Conservation (phyloP, 257 asterid species). For the Solanum sitiens region DNA sequence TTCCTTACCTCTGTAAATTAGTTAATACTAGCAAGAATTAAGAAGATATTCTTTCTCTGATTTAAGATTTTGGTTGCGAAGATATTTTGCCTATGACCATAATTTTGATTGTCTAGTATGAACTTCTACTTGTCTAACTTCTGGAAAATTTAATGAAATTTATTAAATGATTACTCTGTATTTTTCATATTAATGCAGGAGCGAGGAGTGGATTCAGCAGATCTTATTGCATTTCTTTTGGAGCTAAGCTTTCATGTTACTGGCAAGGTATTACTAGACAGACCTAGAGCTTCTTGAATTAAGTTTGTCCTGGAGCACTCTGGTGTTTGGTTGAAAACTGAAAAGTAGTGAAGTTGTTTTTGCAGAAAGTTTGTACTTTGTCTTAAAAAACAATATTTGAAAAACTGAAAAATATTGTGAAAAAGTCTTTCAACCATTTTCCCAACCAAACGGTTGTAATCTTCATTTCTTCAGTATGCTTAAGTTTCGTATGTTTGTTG, state of each 20-base stretch:
- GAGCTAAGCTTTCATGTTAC: constrained; percentile 97
- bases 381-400: not conserved
- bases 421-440: not conserved
- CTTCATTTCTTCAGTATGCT: not conserved
- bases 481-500: not conserved
- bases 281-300: not conserved
- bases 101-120: not conserved
- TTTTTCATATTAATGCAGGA: constrained; percentile 42
- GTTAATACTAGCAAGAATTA: not conserved
- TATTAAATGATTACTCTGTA: not conserved
- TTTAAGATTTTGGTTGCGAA: not conserved
- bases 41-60: not conserved
- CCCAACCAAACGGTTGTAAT: not conserved
- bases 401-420: not conserved
- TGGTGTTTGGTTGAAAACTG: not conserved
- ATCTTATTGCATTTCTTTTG: constrained; percentile 82
- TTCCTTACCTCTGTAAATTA: not conserved
- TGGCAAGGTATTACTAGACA: constrained; percentile 55
- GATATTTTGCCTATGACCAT: not conserved
- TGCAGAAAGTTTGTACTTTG: not conserved
- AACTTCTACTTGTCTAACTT: not conserved
- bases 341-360: not conserved
- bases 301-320: not conserved
- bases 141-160: not conserved
- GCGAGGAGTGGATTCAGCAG: constrained; percentile 85